phyloP scores from a whole-genome alignment of 768 basidiomycete species.

The Suillus plorans region DNA sequence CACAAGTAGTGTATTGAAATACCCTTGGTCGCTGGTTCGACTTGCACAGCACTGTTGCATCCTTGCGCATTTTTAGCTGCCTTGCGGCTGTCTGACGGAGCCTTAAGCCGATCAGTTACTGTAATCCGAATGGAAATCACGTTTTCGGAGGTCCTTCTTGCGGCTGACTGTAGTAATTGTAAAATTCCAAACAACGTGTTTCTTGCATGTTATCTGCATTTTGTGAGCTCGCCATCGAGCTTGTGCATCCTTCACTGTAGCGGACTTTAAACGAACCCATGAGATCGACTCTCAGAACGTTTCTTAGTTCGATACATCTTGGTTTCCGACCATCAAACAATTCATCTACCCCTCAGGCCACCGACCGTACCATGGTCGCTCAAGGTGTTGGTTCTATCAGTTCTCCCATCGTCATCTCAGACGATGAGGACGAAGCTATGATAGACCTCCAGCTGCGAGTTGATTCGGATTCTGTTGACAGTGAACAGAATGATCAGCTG shows the following conservation, averaged over 20 bases:
- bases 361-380: conserved; percentile 9
- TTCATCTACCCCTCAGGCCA: conserved; percentile 6
- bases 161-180: not conserved
- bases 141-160: not conserved
- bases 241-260: not conserved
- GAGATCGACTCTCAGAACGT: conserved; percentile 5
- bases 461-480: conserved; percentile 1
- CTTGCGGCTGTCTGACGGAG: not conserved
- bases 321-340: conserved; percentile 3
- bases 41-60: not conserved
- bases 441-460: conserved; percentile 11
- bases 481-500: conserved; percentile 3
- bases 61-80: not conserved
- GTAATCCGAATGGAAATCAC: conserved; percentile 1
- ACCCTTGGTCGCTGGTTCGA: conserved; percentile 6
- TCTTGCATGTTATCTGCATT: not conserved
- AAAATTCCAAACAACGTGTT: conserved; percentile 1
- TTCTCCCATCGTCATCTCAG: conserved; percentile 30
- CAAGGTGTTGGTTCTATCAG: conserved; percentile 23
- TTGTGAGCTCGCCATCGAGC: not conserved
- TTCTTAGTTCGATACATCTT: conserved; percentile 1
- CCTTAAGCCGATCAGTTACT: not conserved
- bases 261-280: conserved; percentile 16
- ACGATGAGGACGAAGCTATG: conserved; percentile 25
- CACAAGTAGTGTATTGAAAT: conserved; percentile 12